Conservation (phyloP, 371 early-diverging fungal species). For the Chytridiales sp. region DNA sequence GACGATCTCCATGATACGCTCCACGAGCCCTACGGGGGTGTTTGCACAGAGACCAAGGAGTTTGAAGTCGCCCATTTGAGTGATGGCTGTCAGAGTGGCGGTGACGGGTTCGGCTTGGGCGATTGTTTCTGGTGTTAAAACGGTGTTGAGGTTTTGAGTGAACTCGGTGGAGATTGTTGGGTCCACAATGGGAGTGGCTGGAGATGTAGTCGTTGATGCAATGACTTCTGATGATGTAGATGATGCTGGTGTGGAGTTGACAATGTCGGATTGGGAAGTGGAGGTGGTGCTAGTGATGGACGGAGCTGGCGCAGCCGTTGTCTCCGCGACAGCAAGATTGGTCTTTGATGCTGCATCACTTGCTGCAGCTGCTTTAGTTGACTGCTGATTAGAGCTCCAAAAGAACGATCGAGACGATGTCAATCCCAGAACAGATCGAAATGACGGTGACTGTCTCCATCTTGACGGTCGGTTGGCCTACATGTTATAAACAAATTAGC, state of each 20-base stretch:
- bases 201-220: conserved; percentile 8
- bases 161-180: conserved; percentile 22
- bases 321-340: too few relatives aligned
- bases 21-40: conserved; percentile 75
- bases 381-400: too few relatives aligned
- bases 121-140: conserved; percentile 5
- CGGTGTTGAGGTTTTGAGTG: conserved; percentile 13
- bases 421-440: too few relatives aligned
- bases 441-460: too few relatives aligned
- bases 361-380: too few relatives aligned
- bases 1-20: conserved; percentile 73
- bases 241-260: neutral
- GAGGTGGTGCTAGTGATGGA: neutral
- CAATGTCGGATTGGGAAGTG: neutral
- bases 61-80: conserved; percentile 39
- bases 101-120: neutral
- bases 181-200: conserved; percentile 10
- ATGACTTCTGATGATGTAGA: neutral
- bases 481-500: too few relatives aligned
- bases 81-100: conserved; percentile 25
- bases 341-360: too few relatives aligned
- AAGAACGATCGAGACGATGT: too few relatives aligned
- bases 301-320: neutral
- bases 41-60: conserved; percentile 41
- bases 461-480: too few relatives aligned